Evolutionary conservation across 495 filamentous ascomycete genomes (phyloP), one percentile per base, ranked within the genome.

Genomic region (Xylaria curta): DNA sequence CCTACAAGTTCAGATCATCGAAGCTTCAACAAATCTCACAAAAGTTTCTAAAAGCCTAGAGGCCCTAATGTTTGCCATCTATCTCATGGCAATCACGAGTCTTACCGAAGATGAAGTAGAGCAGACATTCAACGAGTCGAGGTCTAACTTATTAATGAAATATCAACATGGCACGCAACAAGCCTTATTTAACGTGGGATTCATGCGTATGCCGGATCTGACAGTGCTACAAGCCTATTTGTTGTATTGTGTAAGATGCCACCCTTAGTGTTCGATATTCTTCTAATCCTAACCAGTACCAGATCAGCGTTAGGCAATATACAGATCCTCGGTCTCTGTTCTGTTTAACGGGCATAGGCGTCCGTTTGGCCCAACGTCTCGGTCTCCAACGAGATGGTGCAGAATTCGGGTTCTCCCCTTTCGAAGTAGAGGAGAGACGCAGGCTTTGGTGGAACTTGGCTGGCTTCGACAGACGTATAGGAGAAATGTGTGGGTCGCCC

Each of bases 391-490:
- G 89, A 26, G 91, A 93, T 72, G 90, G 89, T 4, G 78, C 81
- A 47, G 85, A 87, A 70, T 89, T 88, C 61, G 82, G 83, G n/a
- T 81, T 92, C 1, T 84, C 89, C 0, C 87, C 89, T 4, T 92
- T 93, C 74, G 90, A 94, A 66, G 85, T 87, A 2, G 92, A 94
- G 79, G 86, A 89, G 78, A 83, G 92, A 21, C 81, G 91, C 61
- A 84, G 91, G 26, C 76, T 93, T 5, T 94, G 92, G 92, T 93
- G 91, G 90, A 90, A 91, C 74, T 80, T 93, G 9, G 86, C 88
- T 66, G 81, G 87, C 26, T 84, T 93, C 21, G 92, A 94, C 74
- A 84, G 85, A 54, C 87, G 90, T 46, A 85, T 89, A 10, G 87
- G 86, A 24, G 90, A 91, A 74, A 86, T 91, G 46, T 87, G 89